Percentiles rank a stretch among this genome's conserved stretches.
These are phyloP conservation scores for Penicillium sp. DNA, from an alignment of 2,329 filamentous ascomycete species.

Conservation along the genomic window DNA sequence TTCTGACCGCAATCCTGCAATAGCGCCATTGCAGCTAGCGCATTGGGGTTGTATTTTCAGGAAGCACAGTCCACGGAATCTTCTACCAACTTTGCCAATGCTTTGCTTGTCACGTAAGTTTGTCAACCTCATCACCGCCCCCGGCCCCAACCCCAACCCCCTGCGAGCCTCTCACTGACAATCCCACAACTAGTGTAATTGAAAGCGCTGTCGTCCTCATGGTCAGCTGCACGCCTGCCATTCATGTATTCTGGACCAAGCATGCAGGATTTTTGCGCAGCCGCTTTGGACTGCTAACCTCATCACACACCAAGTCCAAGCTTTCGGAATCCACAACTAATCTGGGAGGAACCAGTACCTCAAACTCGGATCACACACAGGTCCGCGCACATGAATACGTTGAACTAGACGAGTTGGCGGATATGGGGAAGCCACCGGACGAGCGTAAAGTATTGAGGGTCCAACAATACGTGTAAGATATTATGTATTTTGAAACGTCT, in stretches of 20 bases:
- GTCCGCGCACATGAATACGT: neutral
- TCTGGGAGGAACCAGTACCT: neutral
- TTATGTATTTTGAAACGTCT: neutral
- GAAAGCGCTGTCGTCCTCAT: neutral
- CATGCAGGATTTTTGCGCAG: neutral
- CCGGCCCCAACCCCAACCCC: neutral
- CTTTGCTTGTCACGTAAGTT: neutral
- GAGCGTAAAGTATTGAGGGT: neutral
- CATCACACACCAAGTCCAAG: neutral
- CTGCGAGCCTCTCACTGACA: neutral
- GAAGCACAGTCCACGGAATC: neutral
- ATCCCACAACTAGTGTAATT: neutral
- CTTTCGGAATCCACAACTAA: neutral
- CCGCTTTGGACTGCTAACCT: neutral
- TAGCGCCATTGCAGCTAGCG: neutral
- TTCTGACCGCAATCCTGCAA: neutral
- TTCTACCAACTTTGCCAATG: neutral
- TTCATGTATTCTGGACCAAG: neutral
- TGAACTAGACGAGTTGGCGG: neutral
- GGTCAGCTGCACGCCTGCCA: neutral
- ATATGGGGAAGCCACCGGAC: neutral
- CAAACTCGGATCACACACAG: neutral
- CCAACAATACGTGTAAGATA: neutral
- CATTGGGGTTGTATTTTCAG: neutral
- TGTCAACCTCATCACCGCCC: neutral